Conservation (phyloP, 169 alveolate species). For the Miamiensis avidus region DNA sequence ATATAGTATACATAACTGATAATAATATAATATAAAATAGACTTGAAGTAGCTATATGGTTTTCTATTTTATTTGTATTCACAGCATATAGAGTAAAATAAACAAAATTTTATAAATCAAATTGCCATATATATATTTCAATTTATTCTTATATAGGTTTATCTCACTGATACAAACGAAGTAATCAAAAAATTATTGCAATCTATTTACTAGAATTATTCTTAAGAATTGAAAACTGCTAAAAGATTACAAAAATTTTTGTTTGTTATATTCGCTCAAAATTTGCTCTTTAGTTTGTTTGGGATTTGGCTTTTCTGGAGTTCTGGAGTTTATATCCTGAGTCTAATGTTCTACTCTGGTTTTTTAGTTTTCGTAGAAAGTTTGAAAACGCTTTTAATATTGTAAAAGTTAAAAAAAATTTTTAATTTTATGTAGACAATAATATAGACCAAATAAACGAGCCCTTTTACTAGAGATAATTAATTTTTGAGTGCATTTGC, state of each 20-base stretch:
- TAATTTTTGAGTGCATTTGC: neutral
- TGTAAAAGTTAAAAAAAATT: neutral
- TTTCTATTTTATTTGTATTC: constrained; percentile 7
- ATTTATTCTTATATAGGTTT: neutral
- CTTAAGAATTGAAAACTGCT: neutral
- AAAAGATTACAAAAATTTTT: constrained; percentile 3
- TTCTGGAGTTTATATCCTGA: neutral
- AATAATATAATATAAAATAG: constrained; percentile 1
- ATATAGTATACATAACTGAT: constrained; percentile 6
- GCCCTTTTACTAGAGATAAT: neutral
- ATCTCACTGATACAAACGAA: neutral
- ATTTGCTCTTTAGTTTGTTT: neutral
- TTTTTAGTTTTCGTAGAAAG: neutral
- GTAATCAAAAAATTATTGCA: neutral
- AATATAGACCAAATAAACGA: constrained; percentile 3
- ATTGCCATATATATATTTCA: no score
- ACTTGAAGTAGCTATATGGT: constrained; percentile 21
- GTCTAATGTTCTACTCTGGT: constrained; percentile 1
- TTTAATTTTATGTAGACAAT: constrained; percentile 10
- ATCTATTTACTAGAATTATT: neutral
- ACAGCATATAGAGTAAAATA: neutral
- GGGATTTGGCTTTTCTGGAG: constrained; percentile 7
- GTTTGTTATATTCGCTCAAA: neutral
- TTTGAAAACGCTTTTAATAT: neutral
- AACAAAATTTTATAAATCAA: no score